A percentile compares a stretch with the other conserved stretches of the same genome.
Conservation (phyloP, 768 basidiomycete genomes). For the Mycena filopes region DNA sequence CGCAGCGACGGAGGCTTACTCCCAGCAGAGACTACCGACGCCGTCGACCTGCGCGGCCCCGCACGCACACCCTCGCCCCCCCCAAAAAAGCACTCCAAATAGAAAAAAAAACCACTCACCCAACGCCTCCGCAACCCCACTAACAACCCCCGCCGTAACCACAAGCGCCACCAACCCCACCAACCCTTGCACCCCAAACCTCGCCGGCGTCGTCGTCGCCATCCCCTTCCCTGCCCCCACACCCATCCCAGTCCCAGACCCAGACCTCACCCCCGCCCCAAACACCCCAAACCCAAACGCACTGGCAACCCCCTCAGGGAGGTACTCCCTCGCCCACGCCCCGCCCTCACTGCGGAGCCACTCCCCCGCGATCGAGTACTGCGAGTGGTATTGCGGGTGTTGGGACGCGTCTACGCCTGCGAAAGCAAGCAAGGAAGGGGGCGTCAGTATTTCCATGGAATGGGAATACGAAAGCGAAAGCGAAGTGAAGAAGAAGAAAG, state of each 20-base stretch:
- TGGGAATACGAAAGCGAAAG: too few species aligned
- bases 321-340: conserved; percentile 30
- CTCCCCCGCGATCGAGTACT: conserved; percentile 35
- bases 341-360: conserved; percentile 22
- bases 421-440: too few species aligned
- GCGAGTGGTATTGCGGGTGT: conserved; percentile 23
- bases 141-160: conserved; percentile 69
- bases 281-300: conserved; percentile 28
- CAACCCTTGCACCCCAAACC: conserved; percentile 48
- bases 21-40: too few species aligned
- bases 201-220: conserved; percentile 26
- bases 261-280: not conserved
- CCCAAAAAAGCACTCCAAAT: conserved; percentile 6
- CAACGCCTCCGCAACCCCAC: conserved; percentile 89
- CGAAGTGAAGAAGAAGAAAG: not conserved
- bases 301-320: conserved; percentile 40
- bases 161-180: conserved; percentile 63
- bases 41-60: not conserved
- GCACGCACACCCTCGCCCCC: not conserved
- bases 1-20: too few species aligned
- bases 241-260: not conserved
- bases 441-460: too few species aligned
- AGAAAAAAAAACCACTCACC: conserved; percentile 60
- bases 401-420: not conserved
- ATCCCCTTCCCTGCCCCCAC: too few species aligned